Evolutionary conservation across 2,329 filamentous ascomycete species (phyloP), one percentile per base, ranked within the genome.

Genomic region (Sclerotinia sclerotiorum): DNA sequence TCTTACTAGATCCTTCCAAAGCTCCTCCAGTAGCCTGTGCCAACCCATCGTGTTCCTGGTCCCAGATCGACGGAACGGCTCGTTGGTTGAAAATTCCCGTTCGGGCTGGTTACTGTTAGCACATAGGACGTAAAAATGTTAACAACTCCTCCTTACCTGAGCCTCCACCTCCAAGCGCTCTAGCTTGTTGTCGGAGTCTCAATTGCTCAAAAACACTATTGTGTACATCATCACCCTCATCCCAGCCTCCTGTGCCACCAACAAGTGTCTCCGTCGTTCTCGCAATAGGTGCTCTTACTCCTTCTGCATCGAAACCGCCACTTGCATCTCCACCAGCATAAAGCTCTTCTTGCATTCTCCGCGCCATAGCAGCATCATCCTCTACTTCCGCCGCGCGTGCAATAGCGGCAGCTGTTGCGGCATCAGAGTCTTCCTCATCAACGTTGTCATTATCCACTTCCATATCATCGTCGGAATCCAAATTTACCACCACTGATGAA

Each of bases 281-380:
- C 57, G 90, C 92, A 79, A 99, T 96, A 11, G 95, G 95, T 60
- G 95, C 95, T 76, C 95, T 86, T 67, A 99, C 89, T 57, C 84
- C 90, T 73, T 89, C 89, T 49, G 82, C 77, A 70, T 81, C 81
- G 32, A 78, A 79, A 10, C 78, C 81, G 42, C 78, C 80, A 29
- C 78, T 77, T 61, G 78, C 75, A 70, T 81, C 81, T 51, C 80
- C 81, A 56, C 81, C 85, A 65, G 86, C 85, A 75, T 97, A 98
- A 77, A 97, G 85, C 79, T 99, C 93, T 76, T 99, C 91, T 78
- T 99, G 95, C 69, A 99, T 79, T 68, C 92, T 87, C 78, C 94
- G 88, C 8, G 95, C 95, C 88, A 98, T 94, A 55, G 92, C 94
- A 65, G 93, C 94, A 76, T 99, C 95, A 75, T 97, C 93, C 72